Evolutionary conservation across 2,329 filamentous ascomycete species (phyloP).

Genomic region (Zymoseptoria passerinii): DNA sequence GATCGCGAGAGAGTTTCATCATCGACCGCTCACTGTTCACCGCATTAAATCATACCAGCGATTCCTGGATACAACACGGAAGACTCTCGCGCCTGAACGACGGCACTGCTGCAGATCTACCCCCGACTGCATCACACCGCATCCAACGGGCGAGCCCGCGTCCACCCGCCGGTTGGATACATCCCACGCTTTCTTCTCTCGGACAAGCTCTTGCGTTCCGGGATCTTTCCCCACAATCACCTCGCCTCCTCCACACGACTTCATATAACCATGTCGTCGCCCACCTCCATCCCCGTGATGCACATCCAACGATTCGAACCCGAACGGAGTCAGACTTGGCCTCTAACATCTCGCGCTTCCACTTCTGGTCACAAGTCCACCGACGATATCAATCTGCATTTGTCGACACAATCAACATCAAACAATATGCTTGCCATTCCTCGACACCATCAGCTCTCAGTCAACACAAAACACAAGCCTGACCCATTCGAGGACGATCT

Average conservation of each 20-base stretch:
- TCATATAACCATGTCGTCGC: constrained; percentile 16
- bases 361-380: constrained; percentile 6
- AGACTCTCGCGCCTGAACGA: constrained; percentile 7
- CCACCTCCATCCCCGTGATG: constrained; percentile 4
- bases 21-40: constrained; percentile 12
- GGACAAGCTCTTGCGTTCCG: background rate
- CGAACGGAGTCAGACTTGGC: constrained; percentile 15
- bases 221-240: background rate
- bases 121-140: background rate
- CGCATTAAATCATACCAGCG: background rate
- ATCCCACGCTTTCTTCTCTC: background rate
- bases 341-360: constrained; percentile 9
- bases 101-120: constrained; percentile 1
- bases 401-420: constrained; percentile 7
- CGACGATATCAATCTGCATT: constrained; percentile 6
- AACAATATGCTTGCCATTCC: constrained; percentile 3
- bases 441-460: background rate
- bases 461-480: constrained; percentile 7
- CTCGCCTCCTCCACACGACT: constrained; percentile 1
- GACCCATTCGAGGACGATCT: constrained; percentile 24
- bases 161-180: background rate
- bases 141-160: background rate
- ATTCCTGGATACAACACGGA: background rate
- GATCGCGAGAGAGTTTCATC: background rate
- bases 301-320: constrained; percentile 8